Evolutionary conservation across 352 stramenopile species (phyloP).

Genomic region (Globisporangium spinosum): DNA sequence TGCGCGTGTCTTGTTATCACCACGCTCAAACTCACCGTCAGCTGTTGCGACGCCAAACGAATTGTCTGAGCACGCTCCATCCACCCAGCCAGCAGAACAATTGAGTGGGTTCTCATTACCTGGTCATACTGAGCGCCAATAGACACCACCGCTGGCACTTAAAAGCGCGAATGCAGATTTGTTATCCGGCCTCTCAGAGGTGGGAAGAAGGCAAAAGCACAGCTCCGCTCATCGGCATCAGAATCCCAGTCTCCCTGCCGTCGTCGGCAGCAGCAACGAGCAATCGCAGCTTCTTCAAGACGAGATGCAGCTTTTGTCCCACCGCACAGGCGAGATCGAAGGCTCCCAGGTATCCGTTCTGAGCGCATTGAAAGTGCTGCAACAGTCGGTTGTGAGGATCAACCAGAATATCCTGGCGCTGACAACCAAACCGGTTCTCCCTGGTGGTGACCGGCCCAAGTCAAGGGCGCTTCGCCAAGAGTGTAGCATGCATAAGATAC

Average conservation of each 20-base stretch:
- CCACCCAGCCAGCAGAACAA: background rate
- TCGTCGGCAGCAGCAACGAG: background rate
- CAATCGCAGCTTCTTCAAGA: background rate
- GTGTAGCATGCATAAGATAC: background rate
- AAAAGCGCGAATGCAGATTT: background rate
- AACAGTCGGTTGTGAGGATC: background rate
- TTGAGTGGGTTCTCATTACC: background rate
- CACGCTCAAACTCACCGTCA: too few species aligned
- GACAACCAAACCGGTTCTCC: background rate
- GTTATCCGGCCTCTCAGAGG: background rate
- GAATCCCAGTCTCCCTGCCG: background rate
- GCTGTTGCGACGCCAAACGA: background rate
- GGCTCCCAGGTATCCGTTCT: background rate
- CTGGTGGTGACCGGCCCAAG: background rate
- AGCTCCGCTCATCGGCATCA: background rate
- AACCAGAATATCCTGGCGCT: background rate
- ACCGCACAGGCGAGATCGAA: background rate
- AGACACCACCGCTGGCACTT: background rate
- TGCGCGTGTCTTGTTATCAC: background rate
- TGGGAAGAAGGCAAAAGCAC: background rate
- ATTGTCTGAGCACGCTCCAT: background rate
- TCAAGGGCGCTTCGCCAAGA: background rate
- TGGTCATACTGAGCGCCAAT: background rate
- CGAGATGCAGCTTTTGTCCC: background rate
- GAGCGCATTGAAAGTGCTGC: background rate